Conservation (phyloP, 2,329 filamentous ascomycete species). For the Diaporthe vaccinii region DNA sequence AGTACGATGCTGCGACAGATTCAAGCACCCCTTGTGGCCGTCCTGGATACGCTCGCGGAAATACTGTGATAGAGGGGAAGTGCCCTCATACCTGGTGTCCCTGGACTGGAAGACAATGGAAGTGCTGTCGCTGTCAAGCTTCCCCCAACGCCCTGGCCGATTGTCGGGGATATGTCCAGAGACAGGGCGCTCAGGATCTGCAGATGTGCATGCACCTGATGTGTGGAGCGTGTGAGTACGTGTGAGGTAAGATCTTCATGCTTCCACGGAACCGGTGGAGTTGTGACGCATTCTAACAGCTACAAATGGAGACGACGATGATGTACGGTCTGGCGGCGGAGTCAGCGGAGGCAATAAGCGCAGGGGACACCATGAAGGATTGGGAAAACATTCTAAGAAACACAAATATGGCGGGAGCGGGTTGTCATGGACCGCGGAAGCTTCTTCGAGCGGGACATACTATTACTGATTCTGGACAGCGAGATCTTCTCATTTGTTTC, state of each 20-base stretch:
- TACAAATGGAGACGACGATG: background rate
- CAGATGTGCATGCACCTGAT: background rate
- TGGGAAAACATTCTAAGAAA: background rate
- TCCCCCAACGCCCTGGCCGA: no score
- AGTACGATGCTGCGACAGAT: no score
- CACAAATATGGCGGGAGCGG: background rate
- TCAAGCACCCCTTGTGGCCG: no score
- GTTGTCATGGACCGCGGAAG: background rate
- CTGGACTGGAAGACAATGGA: no score
- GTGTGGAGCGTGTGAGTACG: background rate
- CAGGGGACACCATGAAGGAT: background rate
- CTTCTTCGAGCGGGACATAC: background rate
- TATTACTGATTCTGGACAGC: background rate
- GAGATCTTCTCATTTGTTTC: no score
- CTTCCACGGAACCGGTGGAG: background rate
- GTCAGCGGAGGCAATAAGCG: background rate
- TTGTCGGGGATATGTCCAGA: background rate
- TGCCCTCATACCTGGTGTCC: no score
- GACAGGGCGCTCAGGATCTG: no score
- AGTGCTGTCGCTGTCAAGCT: no score
- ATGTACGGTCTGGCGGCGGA: fast-evolving
- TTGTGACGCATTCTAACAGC: background rate
- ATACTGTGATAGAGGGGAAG: no score
- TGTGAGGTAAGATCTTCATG: background rate
- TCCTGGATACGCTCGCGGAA: no score